These are phyloP conservation scores for Sphaerulina vaccinii DNA, from an alignment of 2,329 filamentous ascomycete genomes.

Conservation along the genomic window DNA sequence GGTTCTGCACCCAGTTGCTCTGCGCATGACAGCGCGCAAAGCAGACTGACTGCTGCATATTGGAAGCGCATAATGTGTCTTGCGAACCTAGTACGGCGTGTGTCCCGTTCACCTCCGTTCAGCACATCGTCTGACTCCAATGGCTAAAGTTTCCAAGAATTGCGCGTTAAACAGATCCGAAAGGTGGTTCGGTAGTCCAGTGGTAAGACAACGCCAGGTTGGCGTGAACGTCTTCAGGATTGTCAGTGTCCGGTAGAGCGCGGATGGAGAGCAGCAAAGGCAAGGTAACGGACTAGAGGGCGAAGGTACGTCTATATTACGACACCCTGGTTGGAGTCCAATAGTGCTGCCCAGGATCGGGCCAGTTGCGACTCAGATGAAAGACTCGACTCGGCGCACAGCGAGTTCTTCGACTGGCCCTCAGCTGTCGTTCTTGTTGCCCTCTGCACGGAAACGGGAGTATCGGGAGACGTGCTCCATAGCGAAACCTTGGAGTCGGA, in stretches of 20 bases:
- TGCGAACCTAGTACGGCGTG: neutral
- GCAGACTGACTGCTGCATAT: constrained; percentile 1
- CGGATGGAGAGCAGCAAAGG: constrained; percentile 1
- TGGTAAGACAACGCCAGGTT: constrained; percentile 4
- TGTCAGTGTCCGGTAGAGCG: constrained; percentile 1
- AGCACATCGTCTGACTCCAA: constrained; percentile 2
- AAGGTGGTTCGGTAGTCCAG: constrained; percentile 14
- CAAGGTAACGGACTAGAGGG: constrained; percentile 5
- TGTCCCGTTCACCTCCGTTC: constrained; percentile 5
- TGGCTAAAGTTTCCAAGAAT: neutral
- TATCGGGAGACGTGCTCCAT: neutral
- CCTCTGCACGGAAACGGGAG: neutral
- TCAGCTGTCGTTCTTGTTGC: constrained; percentile 1
- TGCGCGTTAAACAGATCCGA: neutral
- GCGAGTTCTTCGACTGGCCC: neutral
- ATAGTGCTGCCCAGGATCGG: constrained; percentile 3
- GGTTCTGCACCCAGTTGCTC: constrained; percentile 6
- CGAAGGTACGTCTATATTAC: constrained; percentile 7
- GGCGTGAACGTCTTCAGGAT: neutral
- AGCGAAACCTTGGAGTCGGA: neutral
- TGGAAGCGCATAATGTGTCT: constrained; percentile 12
- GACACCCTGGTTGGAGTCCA: constrained; percentile 9
- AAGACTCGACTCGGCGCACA: neutral
- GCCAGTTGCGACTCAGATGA: constrained; percentile 13
- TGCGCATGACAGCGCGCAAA: constrained; percentile 13